These are phyloP conservation scores for Aspergillus sclerotialis DNA, from an alignment of 2,329 filamentous ascomycete species.

Conservation along the genomic window DNA sequence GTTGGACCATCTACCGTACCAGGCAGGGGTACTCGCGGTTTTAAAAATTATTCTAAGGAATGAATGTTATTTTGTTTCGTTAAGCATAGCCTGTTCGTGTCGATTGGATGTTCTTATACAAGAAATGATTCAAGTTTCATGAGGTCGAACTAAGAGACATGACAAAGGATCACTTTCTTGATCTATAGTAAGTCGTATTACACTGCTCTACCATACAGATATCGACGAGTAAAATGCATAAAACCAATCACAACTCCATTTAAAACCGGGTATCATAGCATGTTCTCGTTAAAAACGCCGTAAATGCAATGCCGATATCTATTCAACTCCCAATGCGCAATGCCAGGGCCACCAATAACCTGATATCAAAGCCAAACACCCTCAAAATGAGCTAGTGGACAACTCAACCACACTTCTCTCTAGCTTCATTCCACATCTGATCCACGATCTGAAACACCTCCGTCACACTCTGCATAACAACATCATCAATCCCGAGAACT, in stretches of 20 bases:
- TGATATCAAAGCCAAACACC: slow-evolving; percentile 2
- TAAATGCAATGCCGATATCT: no score
- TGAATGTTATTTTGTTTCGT: slow-evolving; percentile 6
- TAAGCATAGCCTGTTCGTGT: slow-evolving; percentile 1
- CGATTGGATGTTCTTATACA: no score
- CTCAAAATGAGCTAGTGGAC: no score
- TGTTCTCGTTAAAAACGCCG: no score
- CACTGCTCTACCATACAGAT: no score
- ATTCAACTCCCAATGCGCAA: no score
- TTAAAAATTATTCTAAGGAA: slow-evolving; percentile 11
- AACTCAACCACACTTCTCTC: slow-evolving; percentile 14
- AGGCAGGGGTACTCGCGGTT: slow-evolving; percentile 43
- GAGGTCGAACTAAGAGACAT: no score
- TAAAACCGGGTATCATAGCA: no score
- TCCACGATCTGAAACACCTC: slow-evolving; percentile 90
- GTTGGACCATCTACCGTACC: slow-evolving; percentile 74
- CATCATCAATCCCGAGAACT: slow-evolving; percentile 59
- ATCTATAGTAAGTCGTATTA: no score
- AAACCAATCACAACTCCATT: no score
- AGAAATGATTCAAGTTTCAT: slow-evolving; percentile 16
- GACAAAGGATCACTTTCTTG: no score
- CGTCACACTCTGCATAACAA: slow-evolving; percentile 71
- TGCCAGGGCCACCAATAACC: not conserved
- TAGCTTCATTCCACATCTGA: slow-evolving; percentile 64
- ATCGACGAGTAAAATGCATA: no score